A percentile compares a stretch with the other conserved stretches of the same genome.
These are phyloP conservation scores for Venturia carpophila DNA, from an alignment of 2,329 filamentous ascomycete genomes.

Conservation along the genomic window DNA sequence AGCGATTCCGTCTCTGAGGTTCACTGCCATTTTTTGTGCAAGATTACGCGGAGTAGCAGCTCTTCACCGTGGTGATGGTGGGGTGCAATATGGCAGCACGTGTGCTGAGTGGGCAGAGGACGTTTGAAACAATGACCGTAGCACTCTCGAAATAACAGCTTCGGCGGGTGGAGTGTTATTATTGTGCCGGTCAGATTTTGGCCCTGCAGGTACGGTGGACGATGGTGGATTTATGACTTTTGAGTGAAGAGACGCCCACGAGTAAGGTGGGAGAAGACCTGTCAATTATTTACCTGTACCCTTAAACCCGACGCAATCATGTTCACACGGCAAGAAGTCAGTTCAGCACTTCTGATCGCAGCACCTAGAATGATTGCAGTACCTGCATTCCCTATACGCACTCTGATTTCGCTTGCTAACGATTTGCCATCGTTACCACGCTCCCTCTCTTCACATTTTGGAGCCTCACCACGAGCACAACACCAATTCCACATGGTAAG, in stretches of 20 bases:
- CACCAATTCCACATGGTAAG: background rate
- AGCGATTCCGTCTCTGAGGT: conserved; percentile 59
- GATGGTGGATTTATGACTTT: background rate
- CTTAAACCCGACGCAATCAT: background rate
- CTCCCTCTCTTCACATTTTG: background rate
- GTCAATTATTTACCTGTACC: background rate
- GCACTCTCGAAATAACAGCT: background rate
- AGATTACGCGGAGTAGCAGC: background rate
- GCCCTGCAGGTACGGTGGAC: conserved; percentile 5
- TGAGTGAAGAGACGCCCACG: background rate
- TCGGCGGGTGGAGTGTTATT: background rate
- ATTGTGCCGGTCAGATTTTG: background rate
- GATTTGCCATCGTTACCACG: background rate
- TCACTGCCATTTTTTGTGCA: conserved; percentile 1
- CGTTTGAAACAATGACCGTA: background rate
- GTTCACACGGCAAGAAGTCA: background rate
- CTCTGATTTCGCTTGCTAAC: background rate
- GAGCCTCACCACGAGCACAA: background rate
- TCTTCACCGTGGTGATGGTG: conserved; percentile 3
- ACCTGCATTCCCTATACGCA: background rate
- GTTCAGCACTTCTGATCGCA: background rate
- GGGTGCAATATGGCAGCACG: conserved; percentile 8
- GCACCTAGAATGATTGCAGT: background rate
- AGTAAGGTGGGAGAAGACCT: background rate
- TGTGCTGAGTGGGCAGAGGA: background rate